Base-by-base conservation (phyloP, 129 eudicot genomes). In the Dittrichia graveolens region DNA sequence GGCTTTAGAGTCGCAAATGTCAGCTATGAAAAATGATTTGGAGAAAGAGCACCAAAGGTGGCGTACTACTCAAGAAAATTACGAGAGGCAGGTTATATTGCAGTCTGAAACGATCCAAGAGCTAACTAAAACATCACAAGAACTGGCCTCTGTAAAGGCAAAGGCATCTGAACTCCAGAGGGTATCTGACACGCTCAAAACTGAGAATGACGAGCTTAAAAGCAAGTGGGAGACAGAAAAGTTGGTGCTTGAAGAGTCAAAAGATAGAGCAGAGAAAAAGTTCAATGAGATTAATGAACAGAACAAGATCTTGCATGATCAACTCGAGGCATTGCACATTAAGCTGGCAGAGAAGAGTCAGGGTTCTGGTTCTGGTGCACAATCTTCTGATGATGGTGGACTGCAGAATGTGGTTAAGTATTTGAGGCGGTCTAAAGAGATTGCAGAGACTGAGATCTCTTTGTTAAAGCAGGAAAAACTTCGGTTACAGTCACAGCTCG, bases 31-130 rank as follows among this genome's bases (percentile, higher is more conserved):
- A 73, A 88, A 81, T 58, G 88, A 86, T 79, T 67, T 90, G 82
- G 97, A 90, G 82, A 81, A 82, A 62, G 94, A 90, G 73, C 99
- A 84, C 72, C 72, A 81, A 64, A 88, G 74, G 68, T 88, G 93
- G 89, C 89, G 85, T 67, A 78, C 84, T 65, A 84, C 93, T 72
- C 97, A 90, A 75, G 92, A 79, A 50, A 94, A 94, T 73, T 94
- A 94, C 67, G 93, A 90, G 69, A 81, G 99, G 70, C 97, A 92
- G 97, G 97, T 94, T 69, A 83, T 94, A 49, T 85, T 94, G 50
- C 99, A 90, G 61, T 90, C 99, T 4, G 99, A 90, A 55, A 90
- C 99, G 18, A 94, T 94, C 73, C 92, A 90, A 65, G 99, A 94
- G 81, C 61, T 94, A 84, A 94, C 89, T 1, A 90, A 83, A 82